A percentile compares a stretch with the other conserved stretches of the same genome.
Conservation (phyloP, 257 asterid species). For the Pogostemon cablin region DNA sequence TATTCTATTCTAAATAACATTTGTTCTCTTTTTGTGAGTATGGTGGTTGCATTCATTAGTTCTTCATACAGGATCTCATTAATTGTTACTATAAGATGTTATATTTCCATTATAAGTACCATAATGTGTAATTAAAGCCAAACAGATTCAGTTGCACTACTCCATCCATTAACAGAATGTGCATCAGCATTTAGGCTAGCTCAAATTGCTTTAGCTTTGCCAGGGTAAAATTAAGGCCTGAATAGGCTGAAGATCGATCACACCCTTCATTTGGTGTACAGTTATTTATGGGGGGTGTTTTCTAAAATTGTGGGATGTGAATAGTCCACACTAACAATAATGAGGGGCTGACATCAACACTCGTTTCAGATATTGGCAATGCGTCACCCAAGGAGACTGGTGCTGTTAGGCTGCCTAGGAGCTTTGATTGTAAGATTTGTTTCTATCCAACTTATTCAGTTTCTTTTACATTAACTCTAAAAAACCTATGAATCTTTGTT, state of each 20-base stretch:
- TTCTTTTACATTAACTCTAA: slow-evolving; percentile 20
- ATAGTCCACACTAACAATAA: not conserved
- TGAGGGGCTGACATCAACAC: slow-evolving; percentile 22
- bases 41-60: slow-evolving; percentile 1
- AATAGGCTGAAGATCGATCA: not conserved
- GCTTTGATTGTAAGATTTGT: slow-evolving; percentile 76
- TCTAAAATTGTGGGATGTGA: not conserved
- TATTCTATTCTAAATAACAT: not conserved
- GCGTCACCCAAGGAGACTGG: slow-evolving; percentile 96
- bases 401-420: slow-evolving; percentile 89
- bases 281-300: not conserved
- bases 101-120: not conserved
- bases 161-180: not conserved
- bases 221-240: not conserved
- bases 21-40: not conserved
- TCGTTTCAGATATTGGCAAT: slow-evolving; percentile 80
- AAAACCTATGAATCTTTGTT: slow-evolving; percentile 23
- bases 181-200: not conserved
- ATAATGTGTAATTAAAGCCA: not conserved
- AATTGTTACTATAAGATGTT: not conserved
- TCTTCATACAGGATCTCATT: slow-evolving; percentile 17
- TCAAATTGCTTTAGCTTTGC: not conserved
- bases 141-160: slow-evolving; percentile 4
- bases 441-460: slow-evolving; percentile 20
- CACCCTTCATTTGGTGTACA: not conserved